These are phyloP conservation scores for Pichia sp. DNA, from an alignment of 1,139 yeast species.

Conservation along the genomic window DNA sequence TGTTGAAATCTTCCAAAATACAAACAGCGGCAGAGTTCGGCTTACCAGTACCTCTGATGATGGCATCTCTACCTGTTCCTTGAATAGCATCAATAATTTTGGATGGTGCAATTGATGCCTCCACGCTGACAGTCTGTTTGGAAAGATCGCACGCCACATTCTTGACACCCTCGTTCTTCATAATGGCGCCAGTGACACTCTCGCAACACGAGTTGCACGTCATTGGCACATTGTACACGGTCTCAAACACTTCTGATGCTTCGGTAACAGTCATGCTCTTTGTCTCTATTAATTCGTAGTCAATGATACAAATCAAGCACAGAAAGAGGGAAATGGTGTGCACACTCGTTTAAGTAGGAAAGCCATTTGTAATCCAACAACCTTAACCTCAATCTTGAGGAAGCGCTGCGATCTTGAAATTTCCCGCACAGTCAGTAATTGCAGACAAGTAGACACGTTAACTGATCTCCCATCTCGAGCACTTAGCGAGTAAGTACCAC, in stretches of 20 bases:
- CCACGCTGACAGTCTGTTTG: constrained; percentile 53
- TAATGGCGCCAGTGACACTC: constrained; percentile 48
- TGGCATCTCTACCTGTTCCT: constrained; percentile 75
- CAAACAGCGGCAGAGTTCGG: constrained; percentile 91
- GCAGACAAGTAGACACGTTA: too few relatives aligned
- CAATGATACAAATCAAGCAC: too few relatives aligned
- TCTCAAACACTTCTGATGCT: constrained; percentile 33
- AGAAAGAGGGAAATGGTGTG: too few relatives aligned
- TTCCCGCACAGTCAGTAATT: too few relatives aligned
- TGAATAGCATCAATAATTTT: constrained; percentile 59
- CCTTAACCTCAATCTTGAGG: too few relatives aligned
- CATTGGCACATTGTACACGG: constrained; percentile 74
- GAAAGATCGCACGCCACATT: constrained; percentile 46
- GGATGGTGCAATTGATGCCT: constrained; percentile 66
- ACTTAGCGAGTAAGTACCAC: too few relatives aligned
- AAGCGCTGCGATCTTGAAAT: too few relatives aligned
- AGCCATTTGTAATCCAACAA: too few relatives aligned
- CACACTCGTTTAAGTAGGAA: too few relatives aligned
- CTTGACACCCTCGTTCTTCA: constrained; percentile 39
- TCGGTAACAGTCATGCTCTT: too few relatives aligned
- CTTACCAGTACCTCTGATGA: constrained; percentile 83
- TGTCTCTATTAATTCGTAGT: too few relatives aligned
- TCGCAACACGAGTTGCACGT: constrained; percentile 67
- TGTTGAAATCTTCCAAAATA: constrained; percentile 65
- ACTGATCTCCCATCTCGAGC: too few relatives aligned